Evolutionary conservation across 768 basidiomycete genomes (phyloP), one percentile per base, ranked within the genome.

Genomic region (Chalciporus chontae): DNA sequence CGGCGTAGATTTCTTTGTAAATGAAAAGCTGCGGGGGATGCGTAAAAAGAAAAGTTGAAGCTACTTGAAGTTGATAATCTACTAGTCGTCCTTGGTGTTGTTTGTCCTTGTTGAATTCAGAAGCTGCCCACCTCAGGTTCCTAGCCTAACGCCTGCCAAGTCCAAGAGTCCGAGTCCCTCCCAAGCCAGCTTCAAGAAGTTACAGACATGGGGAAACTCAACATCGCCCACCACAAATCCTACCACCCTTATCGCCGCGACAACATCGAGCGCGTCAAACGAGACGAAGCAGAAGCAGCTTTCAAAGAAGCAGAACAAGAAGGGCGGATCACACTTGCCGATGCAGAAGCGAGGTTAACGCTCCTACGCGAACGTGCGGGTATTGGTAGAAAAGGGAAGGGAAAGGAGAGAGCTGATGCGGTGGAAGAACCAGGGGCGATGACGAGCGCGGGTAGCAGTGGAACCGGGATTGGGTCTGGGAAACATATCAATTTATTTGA

Each of bases 171-270:
- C 44, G 4, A 38, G 18, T 23, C 54, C 31, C 19, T 57, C 40
- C 17, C 10, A 15, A 11, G 1, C 23, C 6, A 39, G 21, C 21
- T 21, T 14, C 29, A n/a, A 6, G 8, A n/a, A 6, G 8, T 32
- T 13, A 32, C 14, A 2, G 32, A 32, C 34, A 90, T 90, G 89
- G 89, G 87, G 23, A 89, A 89, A 61, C 77, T 92, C 19, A 90
- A 90, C 64, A 91, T 92, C 65, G 90, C 90, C 11, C 90, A 92
- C 66, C 90, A 91, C 74, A 93, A 93, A 64, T 90, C 88, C 1
- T 92, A 92, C 66, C 90, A 93, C 56, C 90, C 90, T 0, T 92
- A 92, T 62, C 72, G 90, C 34, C 69, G 83, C 38, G 90, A 93
- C 64, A 93, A 93, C 60, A 88, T 92, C 51, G 88, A 90, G 51